Percentiles rank a stretch among this genome's conserved stretches.
These are phyloP conservation scores for Lonicera japonica DNA, from an alignment of 129 eudicot genomes.

Conservation along the genomic window DNA sequence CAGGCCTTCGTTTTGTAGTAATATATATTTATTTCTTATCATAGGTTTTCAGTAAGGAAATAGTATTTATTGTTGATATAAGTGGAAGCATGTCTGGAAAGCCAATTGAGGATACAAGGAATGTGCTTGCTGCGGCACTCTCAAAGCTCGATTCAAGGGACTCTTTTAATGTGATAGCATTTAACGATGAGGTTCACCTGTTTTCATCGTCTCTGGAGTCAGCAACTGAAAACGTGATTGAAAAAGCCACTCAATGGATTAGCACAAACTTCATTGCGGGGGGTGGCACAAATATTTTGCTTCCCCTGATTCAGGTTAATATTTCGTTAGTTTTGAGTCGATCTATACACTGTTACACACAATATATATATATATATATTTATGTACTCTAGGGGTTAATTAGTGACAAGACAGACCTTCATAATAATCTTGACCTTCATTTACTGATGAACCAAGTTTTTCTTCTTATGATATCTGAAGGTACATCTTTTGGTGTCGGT, in stretches of 20 bases:
- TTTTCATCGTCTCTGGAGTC: slow-evolving; percentile 59
- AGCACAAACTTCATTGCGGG: slow-evolving; percentile 61
- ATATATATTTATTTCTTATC: not conserved
- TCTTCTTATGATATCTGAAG: not conserved
- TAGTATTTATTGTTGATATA: slow-evolving; percentile 76
- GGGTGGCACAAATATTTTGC: slow-evolving; percentile 78
- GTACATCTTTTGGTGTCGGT: slow-evolving; percentile 3
- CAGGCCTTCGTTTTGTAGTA: not conserved
- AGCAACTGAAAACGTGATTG: slow-evolving; percentile 56
- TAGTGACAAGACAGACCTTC: not conserved
- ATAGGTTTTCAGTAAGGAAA: slow-evolving; percentile 65
- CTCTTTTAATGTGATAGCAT: slow-evolving; percentile 70
- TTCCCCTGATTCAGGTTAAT: slow-evolving; percentile 65
- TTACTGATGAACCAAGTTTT: not conserved
- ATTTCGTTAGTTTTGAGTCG: slow-evolving; percentile 8
- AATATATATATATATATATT: not conserved
- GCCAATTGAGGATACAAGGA: slow-evolving; percentile 76
- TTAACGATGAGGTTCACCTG: slow-evolving; percentile 51
- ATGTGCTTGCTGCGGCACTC: slow-evolving; percentile 48
- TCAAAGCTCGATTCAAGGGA: slow-evolving; percentile 62
- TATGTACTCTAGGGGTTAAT: not conserved
- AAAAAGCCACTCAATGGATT: slow-evolving; percentile 66
- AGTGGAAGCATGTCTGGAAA: slow-evolving; percentile 95
- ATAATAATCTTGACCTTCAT: not conserved
- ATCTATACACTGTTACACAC: not conserved